A percentile compares a stretch with the other conserved stretches of the same genome.
Conservation (phyloP, 495 filamentous ascomycete genomes). For the Hyaloscypha finlandica region DNA sequence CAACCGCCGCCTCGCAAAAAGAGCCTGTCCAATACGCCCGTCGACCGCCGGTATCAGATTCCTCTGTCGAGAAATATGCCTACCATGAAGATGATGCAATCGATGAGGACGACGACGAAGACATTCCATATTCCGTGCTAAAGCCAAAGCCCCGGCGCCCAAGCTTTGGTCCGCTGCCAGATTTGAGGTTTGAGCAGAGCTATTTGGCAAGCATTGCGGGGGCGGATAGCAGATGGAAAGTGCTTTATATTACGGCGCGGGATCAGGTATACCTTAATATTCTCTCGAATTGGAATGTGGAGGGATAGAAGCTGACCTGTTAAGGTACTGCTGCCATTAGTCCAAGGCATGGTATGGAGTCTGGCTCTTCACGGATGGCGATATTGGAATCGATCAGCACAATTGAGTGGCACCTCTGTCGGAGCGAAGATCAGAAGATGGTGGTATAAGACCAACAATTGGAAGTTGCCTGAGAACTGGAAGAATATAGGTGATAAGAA, state of each 20-base stretch:
- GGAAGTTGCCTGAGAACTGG: constrained; percentile 55
- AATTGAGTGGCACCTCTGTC: constrained; percentile 66
- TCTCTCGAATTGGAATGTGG: neutral
- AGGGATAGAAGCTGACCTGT: neutral
- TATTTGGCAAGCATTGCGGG: constrained; percentile 82
- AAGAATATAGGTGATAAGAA: constrained; percentile 21
- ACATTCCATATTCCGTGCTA: constrained; percentile 59
- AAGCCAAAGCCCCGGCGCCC: constrained; percentile 50
- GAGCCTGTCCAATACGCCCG: constrained; percentile 40
- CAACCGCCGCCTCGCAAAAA: constrained; percentile 67
- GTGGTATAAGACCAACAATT: constrained; percentile 93
- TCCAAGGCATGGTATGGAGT: constrained; percentile 83
- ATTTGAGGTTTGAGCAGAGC: constrained; percentile 95
- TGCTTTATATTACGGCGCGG: constrained; percentile 79
- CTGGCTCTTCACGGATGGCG: constrained; percentile 80
- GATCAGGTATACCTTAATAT: constrained; percentile 67
- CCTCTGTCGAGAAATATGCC: constrained; percentile 26
- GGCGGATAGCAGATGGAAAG: constrained; percentile 72
- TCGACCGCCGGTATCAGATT: constrained; percentile 26
- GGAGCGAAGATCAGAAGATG: constrained; percentile 75
- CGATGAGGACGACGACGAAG: constrained; percentile 44
- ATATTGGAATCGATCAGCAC: constrained; percentile 74
- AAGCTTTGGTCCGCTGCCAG: constrained; percentile 79
- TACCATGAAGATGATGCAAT: constrained; percentile 37
- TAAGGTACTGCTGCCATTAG: constrained; percentile 78